Percentiles rank a stretch among this genome's conserved stretches.
Conservation (phyloP, 805 yeast species). For the Teunomyces kruisii region DNA sequence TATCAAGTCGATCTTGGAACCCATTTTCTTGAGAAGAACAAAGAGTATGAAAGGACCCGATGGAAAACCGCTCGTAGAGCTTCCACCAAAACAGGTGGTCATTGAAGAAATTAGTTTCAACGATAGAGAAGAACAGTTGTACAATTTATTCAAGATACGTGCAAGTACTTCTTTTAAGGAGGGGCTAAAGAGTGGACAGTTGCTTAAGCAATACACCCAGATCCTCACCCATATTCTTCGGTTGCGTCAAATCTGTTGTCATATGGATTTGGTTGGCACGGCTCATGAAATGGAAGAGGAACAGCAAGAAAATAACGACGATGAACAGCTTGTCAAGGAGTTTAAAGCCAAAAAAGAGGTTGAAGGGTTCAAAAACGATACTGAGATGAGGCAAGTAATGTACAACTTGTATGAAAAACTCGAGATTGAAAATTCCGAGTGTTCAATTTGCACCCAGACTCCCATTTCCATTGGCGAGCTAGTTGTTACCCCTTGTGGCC, state of each 20-base stretch:
- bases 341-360: conserved; percentile 1
- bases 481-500: conserved; percentile 76
- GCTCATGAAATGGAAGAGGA: conserved; percentile 55
- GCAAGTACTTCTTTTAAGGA: conserved; percentile 65
- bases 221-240: conserved; percentile 82
- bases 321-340: conserved; percentile 1
- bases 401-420: conserved; percentile 28
- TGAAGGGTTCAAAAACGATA: conserved; percentile 20
- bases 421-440: conserved; percentile 55
- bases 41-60: conserved; percentile 75
- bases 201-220: conserved; percentile 71
- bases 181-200: conserved; percentile 62
- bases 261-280: conserved; percentile 61
- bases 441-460: conserved; percentile 79
- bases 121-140: conserved; percentile 62
- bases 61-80: conserved; percentile 70
- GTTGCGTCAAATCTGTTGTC: conserved; percentile 87
- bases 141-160: conserved; percentile 63
- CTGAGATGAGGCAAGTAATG: conserved; percentile 21
- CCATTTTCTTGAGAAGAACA: conserved; percentile 79
- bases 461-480: conserved; percentile 56
- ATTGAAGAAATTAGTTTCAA: conserved; percentile 69
- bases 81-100: conserved; percentile 74
- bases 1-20: conserved; percentile 82
- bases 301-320: conserved; percentile 3